Evolutionary conservation across 257 asterid genomes (phyloP).

Genomic region (Voacanga thouarsii): DNA sequence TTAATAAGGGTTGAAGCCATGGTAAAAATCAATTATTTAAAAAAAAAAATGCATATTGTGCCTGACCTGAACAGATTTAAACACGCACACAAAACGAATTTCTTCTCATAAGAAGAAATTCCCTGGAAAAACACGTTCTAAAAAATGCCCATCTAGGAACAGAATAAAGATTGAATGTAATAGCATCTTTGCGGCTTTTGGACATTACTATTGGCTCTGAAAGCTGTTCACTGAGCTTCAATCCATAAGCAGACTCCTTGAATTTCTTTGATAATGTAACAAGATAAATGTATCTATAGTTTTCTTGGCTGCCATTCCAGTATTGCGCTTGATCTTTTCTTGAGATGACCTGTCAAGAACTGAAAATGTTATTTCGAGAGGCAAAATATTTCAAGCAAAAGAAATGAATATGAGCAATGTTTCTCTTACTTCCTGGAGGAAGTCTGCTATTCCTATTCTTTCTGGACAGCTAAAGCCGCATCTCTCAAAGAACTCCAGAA

Average conservation of each 20-base stretch:
- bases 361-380: not conserved
- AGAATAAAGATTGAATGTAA: not conserved
- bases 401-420: not conserved
- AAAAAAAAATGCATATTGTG: not conserved
- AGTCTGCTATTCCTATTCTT: slow-evolving; percentile 36
- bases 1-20: too few relatives aligned
- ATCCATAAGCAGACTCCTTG: slow-evolving; percentile 28
- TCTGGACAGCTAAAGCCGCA: slow-evolving; percentile 75
- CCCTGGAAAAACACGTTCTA: slow-evolving; percentile 6
- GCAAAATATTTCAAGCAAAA: not conserved
- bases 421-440: slow-evolving; percentile 24
- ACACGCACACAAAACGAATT: not conserved
- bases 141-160: slow-evolving; percentile 13
- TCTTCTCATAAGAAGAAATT: slow-evolving; percentile 12
- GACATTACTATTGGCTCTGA: slow-evolving; percentile 26
- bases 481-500: slow-evolving; percentile 47
- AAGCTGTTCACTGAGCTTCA: slow-evolving; percentile 33
- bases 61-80: slow-evolving; percentile 9
- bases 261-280: slow-evolving; percentile 35
- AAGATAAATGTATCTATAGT: slow-evolving; percentile 34
- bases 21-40: not conserved
- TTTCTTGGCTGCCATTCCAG: slow-evolving; percentile 32
- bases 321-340: slow-evolving; percentile 54
- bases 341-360: slow-evolving; percentile 40
- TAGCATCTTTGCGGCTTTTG: slow-evolving; percentile 3